Conservation (phyloP, 306 rosid genomes). For the Morella rubra region DNA sequence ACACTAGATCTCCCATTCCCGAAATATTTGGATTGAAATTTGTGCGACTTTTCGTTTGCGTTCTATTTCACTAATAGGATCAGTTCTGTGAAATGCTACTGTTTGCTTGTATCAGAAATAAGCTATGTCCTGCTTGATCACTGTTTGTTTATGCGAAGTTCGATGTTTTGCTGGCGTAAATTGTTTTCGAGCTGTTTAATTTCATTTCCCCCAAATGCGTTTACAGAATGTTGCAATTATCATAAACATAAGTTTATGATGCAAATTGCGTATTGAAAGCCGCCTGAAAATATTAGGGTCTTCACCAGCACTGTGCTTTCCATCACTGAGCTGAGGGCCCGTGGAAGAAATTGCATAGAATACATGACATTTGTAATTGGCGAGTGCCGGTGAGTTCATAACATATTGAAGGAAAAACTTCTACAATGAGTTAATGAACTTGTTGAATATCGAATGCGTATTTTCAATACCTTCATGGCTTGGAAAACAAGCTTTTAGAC, state of each 20-base stretch:
- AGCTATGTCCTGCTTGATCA: not conserved
- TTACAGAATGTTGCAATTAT: not conserved
- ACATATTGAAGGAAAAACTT: not conserved
- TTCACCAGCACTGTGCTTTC: not conserved
- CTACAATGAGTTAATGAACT: not conserved
- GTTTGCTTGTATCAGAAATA: not conserved
- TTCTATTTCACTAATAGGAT: not conserved
- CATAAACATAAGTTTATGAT: not conserved
- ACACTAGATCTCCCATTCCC: slow-evolving; percentile 8
- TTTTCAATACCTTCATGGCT: not conserved
- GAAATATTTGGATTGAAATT: not conserved
- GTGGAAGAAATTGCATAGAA: not conserved
- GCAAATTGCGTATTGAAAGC: not conserved
- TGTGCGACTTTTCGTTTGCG: not conserved
- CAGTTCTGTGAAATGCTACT: not conserved
- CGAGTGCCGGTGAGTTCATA: not conserved
- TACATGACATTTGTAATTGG: not conserved
- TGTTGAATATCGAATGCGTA: too few relatives aligned
- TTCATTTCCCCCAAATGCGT: not conserved
- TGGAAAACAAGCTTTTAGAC: not conserved
- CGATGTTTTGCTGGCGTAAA: not conserved
- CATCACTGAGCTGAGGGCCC: not conserved
- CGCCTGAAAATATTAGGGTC: not conserved
- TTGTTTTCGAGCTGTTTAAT: not conserved
- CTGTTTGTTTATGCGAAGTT: not conserved